A percentile compares a stretch with the other conserved stretches of the same genome.
Evolutionary conservation across 2,329 filamentous ascomycete genomes (phyloP).

Genomic region (Colletotrichum tropicicola): DNA sequence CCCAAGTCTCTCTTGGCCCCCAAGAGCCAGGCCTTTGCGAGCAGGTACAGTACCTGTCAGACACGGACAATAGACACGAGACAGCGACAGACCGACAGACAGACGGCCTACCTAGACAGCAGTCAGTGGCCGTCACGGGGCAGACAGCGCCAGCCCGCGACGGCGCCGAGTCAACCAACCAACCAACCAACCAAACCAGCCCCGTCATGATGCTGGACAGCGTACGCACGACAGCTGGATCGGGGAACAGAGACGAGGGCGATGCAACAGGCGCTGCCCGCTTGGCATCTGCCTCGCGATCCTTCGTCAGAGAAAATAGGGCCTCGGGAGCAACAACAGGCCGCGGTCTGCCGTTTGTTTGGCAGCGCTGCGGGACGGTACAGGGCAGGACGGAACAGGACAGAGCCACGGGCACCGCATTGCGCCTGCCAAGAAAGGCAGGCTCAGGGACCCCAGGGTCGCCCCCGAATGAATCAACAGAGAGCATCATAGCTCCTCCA

Average conservation of each 20-base stretch:
- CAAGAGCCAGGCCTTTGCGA: not conserved
- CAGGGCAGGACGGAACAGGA: not conserved
- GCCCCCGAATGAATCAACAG: constrained; percentile 19
- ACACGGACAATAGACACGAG: not conserved
- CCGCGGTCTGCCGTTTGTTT: not conserved
- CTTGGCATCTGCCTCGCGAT: constrained; percentile 17
- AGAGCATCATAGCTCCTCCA: constrained; percentile 25
- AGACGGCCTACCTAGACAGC: too few species aligned
- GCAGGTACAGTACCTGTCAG: not conserved
- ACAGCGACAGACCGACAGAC: not conserved
- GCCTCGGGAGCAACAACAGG: not conserved
- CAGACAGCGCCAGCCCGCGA: too few species aligned
- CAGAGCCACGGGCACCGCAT: not conserved
- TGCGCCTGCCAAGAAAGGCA: constrained; percentile 19
- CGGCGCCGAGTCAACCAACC: not conserved
- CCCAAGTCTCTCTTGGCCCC: not conserved
- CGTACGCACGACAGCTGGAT: not conserved
- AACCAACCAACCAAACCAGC: not conserved
- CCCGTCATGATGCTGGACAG: too few species aligned
- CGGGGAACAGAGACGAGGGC: not conserved
- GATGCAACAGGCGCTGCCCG: not conserved
- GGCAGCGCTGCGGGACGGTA: not conserved
- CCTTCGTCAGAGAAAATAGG: not conserved
- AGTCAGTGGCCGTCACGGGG: too few species aligned
- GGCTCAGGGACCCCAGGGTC: constrained; percentile 14